Evolutionary conservation across 257 asterid genomes (phyloP).

Genomic region (Leptodermis oblonga): DNA sequence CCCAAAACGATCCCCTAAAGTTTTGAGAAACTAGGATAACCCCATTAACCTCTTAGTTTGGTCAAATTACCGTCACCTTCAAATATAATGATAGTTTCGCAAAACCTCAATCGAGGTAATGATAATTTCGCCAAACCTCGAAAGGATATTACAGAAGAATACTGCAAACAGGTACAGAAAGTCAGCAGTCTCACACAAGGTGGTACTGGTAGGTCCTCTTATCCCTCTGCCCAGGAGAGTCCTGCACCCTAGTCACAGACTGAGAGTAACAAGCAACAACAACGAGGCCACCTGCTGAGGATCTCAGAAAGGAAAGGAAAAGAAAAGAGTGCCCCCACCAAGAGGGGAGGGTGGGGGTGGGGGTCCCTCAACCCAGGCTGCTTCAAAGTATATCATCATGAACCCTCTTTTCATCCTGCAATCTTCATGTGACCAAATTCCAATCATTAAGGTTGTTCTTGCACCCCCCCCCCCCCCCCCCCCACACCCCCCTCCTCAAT

Average conservation of each 20-base stretch:
- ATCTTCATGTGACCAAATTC: constrained; percentile 18
- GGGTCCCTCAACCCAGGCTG: background rate
- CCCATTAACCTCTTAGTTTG: no score
- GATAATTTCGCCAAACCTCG: no score
- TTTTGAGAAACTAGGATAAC: no score
- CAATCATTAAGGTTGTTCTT: constrained; percentile 7
- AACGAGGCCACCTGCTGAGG: background rate
- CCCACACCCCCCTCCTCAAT: constrained; percentile 6
- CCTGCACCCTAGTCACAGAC: constrained; percentile 1
- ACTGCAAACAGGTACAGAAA: no score
- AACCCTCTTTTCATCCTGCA: constrained; percentile 9
- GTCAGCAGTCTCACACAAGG: background rate
- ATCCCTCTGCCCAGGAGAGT: constrained; percentile 6
- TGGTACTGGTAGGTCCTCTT: constrained; percentile 8
- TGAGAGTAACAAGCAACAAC: background rate
- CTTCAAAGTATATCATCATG: background rate
- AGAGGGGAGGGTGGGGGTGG: no score
- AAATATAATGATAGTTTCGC: no score
- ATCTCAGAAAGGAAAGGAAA: background rate
- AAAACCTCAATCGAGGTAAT: no score
- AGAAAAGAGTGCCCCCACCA: constrained; percentile 7
- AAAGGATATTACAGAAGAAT: no score
- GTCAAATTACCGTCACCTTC: no score
- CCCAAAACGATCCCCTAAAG: no score
- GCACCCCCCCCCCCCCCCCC: background rate